phyloP scores from a whole-genome alignment of 352 stramenopile genomes.

The Phytophthora crassamura region DNA sequence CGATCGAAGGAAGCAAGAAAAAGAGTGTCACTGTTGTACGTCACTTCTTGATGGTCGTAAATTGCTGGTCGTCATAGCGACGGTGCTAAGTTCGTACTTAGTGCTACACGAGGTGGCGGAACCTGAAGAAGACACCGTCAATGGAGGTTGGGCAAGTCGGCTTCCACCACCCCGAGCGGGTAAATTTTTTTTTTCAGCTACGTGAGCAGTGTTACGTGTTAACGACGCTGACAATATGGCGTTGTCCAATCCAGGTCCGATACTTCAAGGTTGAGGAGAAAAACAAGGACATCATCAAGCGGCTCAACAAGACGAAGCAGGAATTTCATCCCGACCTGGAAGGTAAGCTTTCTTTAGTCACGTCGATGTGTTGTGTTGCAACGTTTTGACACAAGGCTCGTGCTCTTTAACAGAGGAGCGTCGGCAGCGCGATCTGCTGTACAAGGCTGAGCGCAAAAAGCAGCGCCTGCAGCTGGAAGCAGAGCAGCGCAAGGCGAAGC shows the following conservation, averaged over 20 bases:
- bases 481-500: conserved; percentile 56
- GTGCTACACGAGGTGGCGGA: conserved; percentile 94
- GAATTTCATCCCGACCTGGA: conserved; percentile 81
- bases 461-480: conserved; percentile 62
- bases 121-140: conserved; percentile 89
- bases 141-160: conserved; percentile 94
- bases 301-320: conserved; percentile 87
- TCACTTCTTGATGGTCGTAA: not conserved
- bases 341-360: conserved; percentile 37
- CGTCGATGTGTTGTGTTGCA: conserved; percentile 1
- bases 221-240: not conserved
- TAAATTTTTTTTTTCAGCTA: conserved; percentile 27
- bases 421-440: conserved; percentile 66
- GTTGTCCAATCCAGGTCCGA: conserved; percentile 51
- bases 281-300: conserved; percentile 87
- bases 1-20: conserved; percentile 94
- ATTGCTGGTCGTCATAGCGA: not conserved
- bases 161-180: conserved; percentile 75
- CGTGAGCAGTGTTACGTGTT: not conserved
- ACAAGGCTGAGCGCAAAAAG: conserved; percentile 79
- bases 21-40: conserved; percentile 86
- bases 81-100: conserved; percentile 20
- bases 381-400: conserved; percentile 49
- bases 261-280: conserved; percentile 83
- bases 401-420: conserved; percentile 54